A percentile compares a stretch with the other conserved stretches of the same genome.
Conservation (phyloP, 495 filamentous ascomycete species). For the Thermochaetoides thermophila region DNA sequence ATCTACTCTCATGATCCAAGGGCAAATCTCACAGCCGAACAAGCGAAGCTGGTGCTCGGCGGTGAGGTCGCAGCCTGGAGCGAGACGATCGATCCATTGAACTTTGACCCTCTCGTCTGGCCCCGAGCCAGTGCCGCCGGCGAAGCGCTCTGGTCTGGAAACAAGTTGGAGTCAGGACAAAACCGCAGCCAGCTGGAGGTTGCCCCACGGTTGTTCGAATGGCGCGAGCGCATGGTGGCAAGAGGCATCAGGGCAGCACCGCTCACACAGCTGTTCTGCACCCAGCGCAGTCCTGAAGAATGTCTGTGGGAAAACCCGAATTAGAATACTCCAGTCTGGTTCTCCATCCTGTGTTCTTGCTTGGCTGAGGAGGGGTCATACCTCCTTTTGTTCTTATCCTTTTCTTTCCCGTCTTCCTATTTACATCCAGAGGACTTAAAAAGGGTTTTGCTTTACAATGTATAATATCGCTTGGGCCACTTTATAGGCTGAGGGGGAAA, state of each 20-base stretch:
- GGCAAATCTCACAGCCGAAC: conserved; percentile 37
- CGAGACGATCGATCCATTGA: conserved; percentile 59
- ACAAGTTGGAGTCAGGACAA: conserved; percentile 37
- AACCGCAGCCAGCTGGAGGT: conserved; percentile 53
- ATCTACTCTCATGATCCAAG: conserved; percentile 65
- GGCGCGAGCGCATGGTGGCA: conserved; percentile 55
- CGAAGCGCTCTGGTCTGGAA: conserved; percentile 64
- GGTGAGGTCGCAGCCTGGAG: conserved; percentile 67
- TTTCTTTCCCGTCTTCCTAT: too few species aligned
- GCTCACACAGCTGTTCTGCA: conserved; percentile 38
- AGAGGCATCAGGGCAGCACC: conserved; percentile 47
- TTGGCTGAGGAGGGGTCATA: too few species aligned
- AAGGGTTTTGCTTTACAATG: too few species aligned
- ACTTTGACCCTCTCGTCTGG: conserved; percentile 58
- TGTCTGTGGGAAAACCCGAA: too few species aligned
- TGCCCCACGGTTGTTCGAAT: conserved; percentile 48
- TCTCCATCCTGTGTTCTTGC: too few species aligned
- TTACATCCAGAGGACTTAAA: too few species aligned
- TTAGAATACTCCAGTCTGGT: too few species aligned
- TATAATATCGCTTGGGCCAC: too few species aligned
- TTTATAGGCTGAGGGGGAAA: too few species aligned
- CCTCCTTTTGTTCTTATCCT: too few species aligned
- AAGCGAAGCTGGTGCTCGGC: conserved; percentile 51
- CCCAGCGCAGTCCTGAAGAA: conserved; percentile 21
- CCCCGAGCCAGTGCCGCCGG: conserved; percentile 56